Evolutionary conservation across 805 yeast genomes (phyloP), one percentile per base, ranked within the genome.

Genomic region (Saccharomycopsis synnaedendra): DNA sequence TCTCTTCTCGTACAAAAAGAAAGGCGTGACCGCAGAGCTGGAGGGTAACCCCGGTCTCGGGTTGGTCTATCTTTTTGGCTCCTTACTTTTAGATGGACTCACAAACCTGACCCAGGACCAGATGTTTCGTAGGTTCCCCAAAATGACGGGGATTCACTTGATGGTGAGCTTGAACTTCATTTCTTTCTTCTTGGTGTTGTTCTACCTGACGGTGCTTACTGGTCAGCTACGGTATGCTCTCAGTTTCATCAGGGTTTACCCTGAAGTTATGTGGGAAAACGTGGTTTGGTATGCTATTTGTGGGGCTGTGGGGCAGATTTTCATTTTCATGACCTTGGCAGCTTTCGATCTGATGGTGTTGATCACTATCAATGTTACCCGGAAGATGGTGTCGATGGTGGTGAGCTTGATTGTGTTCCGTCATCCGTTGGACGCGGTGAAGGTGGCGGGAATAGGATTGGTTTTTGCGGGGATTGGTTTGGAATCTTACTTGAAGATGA

Each of bases 321-420:
- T 94, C 65, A 86, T 93, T 40, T 93, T 89, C 60, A 64, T 79
- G 46, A 87, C 95, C 1, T 66, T 93, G 42, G 93, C 86, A 56
- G 72, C 76, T 49, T 93, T 85, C 60, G 96, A 90, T 43, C 86
- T 96, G 1, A 67, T 93, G 51, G 75, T 85, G 0, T 69, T 93
- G 47, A 88, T 90, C 32, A 90, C 96, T 39, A 90, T 94, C 11
- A 93, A 97, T 0, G 97, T 93, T 6, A 90, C 98, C 1, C 74
- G 99, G 57, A 93, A 93, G 60, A 90, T 93, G 96, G 69, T 88
- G 43, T 87, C 97, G 38, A 90, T 93, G 97, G 72, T 88, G 34
- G 64, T 90, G 46, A 84, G 95, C 58, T 96, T 93, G 44, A 62
- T 86, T 3, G 66, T 90, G 54, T 90, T 87, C 64, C 90, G 93